phyloP scores from a whole-genome alignment of 164 flowering plant species.

The Berberis thunbergii region DNA sequence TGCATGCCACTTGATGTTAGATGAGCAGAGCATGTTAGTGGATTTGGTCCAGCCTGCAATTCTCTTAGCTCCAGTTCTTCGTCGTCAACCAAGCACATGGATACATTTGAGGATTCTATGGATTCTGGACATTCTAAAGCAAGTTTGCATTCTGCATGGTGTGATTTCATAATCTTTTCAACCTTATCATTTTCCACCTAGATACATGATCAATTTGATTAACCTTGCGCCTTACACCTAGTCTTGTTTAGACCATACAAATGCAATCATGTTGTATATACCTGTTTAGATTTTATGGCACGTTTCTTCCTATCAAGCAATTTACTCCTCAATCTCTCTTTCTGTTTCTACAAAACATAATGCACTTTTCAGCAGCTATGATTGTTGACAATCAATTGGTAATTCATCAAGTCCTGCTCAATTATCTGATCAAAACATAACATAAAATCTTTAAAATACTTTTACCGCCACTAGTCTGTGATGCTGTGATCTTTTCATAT shows the following conservation, averaged over 20 bases:
- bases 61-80: conserved; percentile 90
- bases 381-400: too few relatives aligned
- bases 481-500: conserved; percentile 11
- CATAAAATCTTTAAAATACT: too few relatives aligned
- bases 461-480: too few relatives aligned
- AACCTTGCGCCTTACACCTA: background rate
- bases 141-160: conserved; percentile 53
- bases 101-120: conserved; percentile 24
- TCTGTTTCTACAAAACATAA: conserved; percentile 22
- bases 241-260: conserved; percentile 5
- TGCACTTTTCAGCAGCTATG: background rate
- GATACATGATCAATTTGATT: conserved; percentile 4
- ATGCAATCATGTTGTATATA: conserved; percentile 13
- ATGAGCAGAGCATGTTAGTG: conserved; percentile 58
- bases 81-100: conserved; percentile 54
- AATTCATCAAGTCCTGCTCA: too few relatives aligned
- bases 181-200: conserved; percentile 32
- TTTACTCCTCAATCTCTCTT: conserved; percentile 32
- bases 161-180: conserved; percentile 21
- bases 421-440: too few relatives aligned
- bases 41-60: conserved; percentile 57
- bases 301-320: conserved; percentile 43
- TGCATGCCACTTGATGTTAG: conserved; percentile 33
- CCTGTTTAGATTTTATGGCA: conserved; percentile 39
- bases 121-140: conserved; percentile 32